Percentiles rank a stretch among this genome's conserved stretches.
These are phyloP conservation scores for Pseudogymnoascus sp. DNA, from an alignment of 2,329 filamentous ascomycete genomes.

Conservation along the genomic window DNA sequence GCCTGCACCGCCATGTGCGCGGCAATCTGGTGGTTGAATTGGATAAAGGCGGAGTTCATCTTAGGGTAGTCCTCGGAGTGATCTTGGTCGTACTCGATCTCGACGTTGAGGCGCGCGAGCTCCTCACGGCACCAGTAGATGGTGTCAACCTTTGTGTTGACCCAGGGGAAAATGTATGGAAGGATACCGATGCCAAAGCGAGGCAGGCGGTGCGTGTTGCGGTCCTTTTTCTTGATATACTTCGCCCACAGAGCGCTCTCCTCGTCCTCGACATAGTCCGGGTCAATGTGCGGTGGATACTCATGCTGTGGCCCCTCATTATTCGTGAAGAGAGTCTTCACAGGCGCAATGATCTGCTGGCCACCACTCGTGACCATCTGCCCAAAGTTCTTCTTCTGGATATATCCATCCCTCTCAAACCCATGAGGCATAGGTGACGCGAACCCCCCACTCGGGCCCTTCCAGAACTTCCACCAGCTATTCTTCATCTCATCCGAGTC, in stretches of 20 bases:
- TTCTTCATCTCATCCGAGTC: conserved; percentile 9
- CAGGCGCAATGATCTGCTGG: background rate
- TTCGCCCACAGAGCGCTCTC: conserved; percentile 70
- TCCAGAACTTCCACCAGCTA: conserved; percentile 60
- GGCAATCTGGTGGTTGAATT: conserved; percentile 96
- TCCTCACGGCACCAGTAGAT: conserved; percentile 88
- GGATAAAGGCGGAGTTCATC: conserved; percentile 96
- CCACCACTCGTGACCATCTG: background rate
- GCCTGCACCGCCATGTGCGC: conserved; percentile 98
- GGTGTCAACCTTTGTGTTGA: conserved; percentile 88
- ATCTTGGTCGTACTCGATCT: conserved; percentile 86
- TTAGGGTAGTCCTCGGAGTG: conserved; percentile 78
- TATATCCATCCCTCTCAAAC: conserved; percentile 30
- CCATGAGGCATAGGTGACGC: conserved; percentile 55
- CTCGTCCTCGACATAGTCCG: conserved; percentile 53
- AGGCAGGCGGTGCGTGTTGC: conserved; percentile 76
- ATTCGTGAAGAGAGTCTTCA: conserved; percentile 9
- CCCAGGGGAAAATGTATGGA: conserved; percentile 40
- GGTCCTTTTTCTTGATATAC: conserved; percentile 73
- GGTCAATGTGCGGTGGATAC: conserved; percentile 59
- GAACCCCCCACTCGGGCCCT: conserved; percentile 53
- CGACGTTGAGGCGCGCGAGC: conserved; percentile 77
- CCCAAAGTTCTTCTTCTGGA: conserved; percentile 7
- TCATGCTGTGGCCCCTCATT: conserved; percentile 24
- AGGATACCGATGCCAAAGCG: conserved; percentile 39